Evolutionary conservation across 2,329 filamentous ascomycete genomes (phyloP).

Genomic region (Waltergamsia citrina): DNA sequence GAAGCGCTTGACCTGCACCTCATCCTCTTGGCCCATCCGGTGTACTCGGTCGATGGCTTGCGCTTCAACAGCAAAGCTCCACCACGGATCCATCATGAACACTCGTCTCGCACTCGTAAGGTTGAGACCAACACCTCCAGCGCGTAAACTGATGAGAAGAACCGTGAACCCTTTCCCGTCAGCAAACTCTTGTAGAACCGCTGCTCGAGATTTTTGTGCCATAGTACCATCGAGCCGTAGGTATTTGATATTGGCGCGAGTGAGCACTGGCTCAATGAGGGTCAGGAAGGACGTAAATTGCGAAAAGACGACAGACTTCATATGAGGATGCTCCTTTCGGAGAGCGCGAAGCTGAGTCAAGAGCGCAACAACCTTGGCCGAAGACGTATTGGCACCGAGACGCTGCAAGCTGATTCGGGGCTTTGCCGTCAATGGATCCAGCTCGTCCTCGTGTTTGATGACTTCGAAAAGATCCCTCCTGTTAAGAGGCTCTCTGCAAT

Average conservation of each 20-base stretch:
- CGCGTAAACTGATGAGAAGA: conserved; percentile 74
- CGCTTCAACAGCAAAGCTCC: conserved; percentile 93
- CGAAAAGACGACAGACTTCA: conserved; percentile 89
- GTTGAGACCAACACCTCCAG: conserved; percentile 90
- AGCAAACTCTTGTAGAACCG: conserved; percentile 67
- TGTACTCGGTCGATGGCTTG: conserved; percentile 97
- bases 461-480: conserved; percentile 86
- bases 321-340: conserved; percentile 53
- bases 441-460: conserved; percentile 62
- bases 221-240: conserved; percentile 90
- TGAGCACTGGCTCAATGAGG: conserved; percentile 76
- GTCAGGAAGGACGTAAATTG: conserved; percentile 96
- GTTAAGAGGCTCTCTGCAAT: conserved; percentile 77
- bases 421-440: conserved; percentile 31
- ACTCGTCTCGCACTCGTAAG: conserved; percentile 81
- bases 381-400: conserved; percentile 57
- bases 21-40: conserved; percentile 84
- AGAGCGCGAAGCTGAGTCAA: conserved; percentile 65
- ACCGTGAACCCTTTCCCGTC: conserved; percentile 54
- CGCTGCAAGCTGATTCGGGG: conserved; percentile 51
- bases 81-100: conserved; percentile 99
- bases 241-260: conserved; percentile 61
- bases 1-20: conserved; percentile 81
- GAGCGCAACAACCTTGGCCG: conserved; percentile 79
- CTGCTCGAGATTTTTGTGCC: conserved; percentile 73